Conservation (phyloP, 1,284 basidiomycete genomes). For the Cystobasidiaceae sp. region DNA sequence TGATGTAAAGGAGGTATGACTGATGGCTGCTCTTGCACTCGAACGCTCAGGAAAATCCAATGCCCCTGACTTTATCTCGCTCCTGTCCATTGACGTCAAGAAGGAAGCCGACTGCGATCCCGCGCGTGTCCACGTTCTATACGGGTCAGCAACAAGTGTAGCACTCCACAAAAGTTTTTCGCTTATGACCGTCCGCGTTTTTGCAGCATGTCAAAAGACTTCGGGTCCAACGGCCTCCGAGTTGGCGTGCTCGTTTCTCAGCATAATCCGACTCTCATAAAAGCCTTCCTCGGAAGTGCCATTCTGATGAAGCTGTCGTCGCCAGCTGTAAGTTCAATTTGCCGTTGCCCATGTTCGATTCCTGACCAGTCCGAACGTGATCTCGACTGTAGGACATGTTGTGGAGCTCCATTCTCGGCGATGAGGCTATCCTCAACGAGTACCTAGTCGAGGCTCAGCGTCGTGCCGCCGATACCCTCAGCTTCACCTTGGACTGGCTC, state of each 20-base stretch:
- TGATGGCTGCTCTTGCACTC: not conserved
- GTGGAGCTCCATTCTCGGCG: constrained; percentile 18
- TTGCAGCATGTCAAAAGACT: constrained; percentile 50
- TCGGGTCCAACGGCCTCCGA: constrained; percentile 50
- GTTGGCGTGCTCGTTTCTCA: constrained; percentile 49
- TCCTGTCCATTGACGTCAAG: constrained; percentile 48
- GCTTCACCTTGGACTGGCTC: constrained; percentile 16
- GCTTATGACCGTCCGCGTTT: no score
- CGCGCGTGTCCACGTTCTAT: constrained; percentile 46
- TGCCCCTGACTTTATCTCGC: constrained; percentile 47
- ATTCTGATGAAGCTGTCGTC: constrained; percentile 39
- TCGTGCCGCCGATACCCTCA: constrained; percentile 4
- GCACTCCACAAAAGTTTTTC: no score
- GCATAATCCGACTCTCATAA: constrained; percentile 48
- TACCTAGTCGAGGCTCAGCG: constrained; percentile 26
- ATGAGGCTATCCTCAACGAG: constrained; percentile 8
- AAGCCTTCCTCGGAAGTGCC: constrained; percentile 37
- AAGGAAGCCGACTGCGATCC: constrained; percentile 49
- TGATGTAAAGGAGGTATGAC: not conserved
- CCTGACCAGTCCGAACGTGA: not conserved
- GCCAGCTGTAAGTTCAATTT: constrained; percentile 31
- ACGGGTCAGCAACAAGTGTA: constrained; percentile 28
- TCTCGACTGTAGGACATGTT: constrained; percentile 11
- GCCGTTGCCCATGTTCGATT: not conserved
- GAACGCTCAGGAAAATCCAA: constrained; percentile 36